Base-by-base conservation (phyloP, 306 rosid genomes). In the Morella rubra region DNA sequence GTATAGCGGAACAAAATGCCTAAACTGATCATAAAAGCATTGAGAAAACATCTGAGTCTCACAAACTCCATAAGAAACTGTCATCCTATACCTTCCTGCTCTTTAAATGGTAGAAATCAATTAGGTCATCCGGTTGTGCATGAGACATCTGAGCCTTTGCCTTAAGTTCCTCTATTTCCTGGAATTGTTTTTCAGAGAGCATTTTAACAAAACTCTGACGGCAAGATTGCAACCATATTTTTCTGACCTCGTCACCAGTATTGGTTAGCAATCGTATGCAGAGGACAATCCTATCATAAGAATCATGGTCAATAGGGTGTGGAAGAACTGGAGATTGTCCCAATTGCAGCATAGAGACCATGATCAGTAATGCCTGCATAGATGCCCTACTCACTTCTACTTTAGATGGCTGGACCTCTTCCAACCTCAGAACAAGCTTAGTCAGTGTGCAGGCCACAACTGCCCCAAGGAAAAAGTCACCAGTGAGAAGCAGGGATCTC, bases 51-150 rank as follows among this genome's bases (percentile, higher is more conserved):
- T 27, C 32, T 27, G 32, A 27, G 32, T 27, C 32, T 27, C 0
- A 27, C 32, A 27, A 27, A 27, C 32, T 27, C 32, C 32, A 27
- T 27, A 27, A 27, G 32, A 27, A 27, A 27, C 32, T 27, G 32
- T 27, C 32, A 49, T 14, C 12, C 15, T 62, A 71, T 85, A 96
- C 99, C 98, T 92, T 96, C 87, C 97, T 86, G 88, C 98, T 96
- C 91, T 96, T 96, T 82, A 96, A 81, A 89, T 96, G 99, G 88
- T 92, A 92, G 80, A 96, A 96, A 68, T 93, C 99, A 81, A 96
- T 96, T 68, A 96, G 98, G 81, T 96, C 99, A 77, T 96, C 98
- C 12, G 99, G 99, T 72, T 96, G 99, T 32, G 98, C 97, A 86
- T 92, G 86, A 65, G 90, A 88, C 78, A 89, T 88, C 73, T 91